A percentile compares a stretch with the other conserved stretches of the same genome.
phyloP scores from a whole-genome alignment of 805 yeast genomes.

The Hanseniaspora nectarophila region DNA sequence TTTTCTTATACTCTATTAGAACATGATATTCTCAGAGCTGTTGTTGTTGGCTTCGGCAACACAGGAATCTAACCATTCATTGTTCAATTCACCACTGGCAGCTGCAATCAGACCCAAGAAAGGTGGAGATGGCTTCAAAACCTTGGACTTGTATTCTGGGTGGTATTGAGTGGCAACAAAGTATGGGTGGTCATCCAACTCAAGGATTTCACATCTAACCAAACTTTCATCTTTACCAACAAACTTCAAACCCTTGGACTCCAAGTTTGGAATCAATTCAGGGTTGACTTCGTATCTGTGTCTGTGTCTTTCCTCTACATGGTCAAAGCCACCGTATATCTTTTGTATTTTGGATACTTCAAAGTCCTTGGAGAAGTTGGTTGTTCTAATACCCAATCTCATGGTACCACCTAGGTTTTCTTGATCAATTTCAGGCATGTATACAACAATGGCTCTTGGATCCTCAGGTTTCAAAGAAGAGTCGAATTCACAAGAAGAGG shows the following conservation, averaged over 20 bases:
- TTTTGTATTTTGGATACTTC: slow-evolving; percentile 54
- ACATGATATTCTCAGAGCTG: slow-evolving; percentile 23
- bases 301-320: slow-evolving; percentile 88
- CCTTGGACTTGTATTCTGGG: slow-evolving; percentile 95
- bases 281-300: slow-evolving; percentile 98
- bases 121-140: slow-evolving; percentile 91
- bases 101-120: slow-evolving; percentile 95
- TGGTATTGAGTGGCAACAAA: slow-evolving; percentile 95
- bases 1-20: slow-evolving; percentile 17
- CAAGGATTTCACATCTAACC: slow-evolving; percentile 88
- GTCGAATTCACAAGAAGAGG: slow-evolving; percentile 75
- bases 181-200: slow-evolving; percentile 76
- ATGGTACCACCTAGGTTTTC: slow-evolving; percentile 95
- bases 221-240: slow-evolving; percentile 89
- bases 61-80: slow-evolving; percentile 34
- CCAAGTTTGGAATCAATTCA: slow-evolving; percentile 55
- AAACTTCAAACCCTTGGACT: slow-evolving; percentile 67
- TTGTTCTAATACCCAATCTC: slow-evolving; percentile 92
- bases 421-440: slow-evolving; percentile 98
- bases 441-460: slow-evolving; percentile 61
- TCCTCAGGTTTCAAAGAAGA: slow-evolving; percentile 47
- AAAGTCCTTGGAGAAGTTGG: slow-evolving; percentile 58
- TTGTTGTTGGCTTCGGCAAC: slow-evolving; percentile 23
- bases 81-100: slow-evolving; percentile 67
- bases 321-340: slow-evolving; percentile 59